Evolutionary conservation across 352 stramenopile genomes (phyloP).

Genomic region (Blastocystis sp.): DNA sequence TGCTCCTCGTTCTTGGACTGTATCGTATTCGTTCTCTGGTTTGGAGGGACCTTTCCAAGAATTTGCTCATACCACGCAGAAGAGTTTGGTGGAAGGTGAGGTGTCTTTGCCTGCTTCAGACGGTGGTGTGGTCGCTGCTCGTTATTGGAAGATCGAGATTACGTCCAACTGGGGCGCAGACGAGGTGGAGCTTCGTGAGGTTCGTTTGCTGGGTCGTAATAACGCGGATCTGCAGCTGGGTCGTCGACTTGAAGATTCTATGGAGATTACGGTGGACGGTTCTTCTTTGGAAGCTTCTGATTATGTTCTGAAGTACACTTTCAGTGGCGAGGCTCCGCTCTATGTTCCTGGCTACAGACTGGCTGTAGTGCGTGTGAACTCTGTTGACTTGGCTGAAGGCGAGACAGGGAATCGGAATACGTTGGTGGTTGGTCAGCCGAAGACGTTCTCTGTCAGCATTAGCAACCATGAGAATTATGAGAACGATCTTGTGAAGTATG

Average conservation of each 20-base stretch:
- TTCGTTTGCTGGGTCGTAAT: background rate
- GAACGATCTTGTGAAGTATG: constrained; percentile 45
- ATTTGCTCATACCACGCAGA: background rate
- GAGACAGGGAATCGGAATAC: constrained; percentile 1
- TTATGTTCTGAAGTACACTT: constrained; percentile 52
- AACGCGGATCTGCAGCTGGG: background rate
- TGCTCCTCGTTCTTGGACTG: constrained; percentile 49
- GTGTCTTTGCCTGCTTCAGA: background rate
- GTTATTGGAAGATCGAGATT: constrained; percentile 57
- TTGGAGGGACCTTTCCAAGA: background rate
- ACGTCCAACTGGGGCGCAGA: constrained; percentile 45
- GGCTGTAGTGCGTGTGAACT: constrained; percentile 36
- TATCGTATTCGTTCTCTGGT: constrained; percentile 45
- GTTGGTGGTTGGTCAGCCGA: constrained; percentile 15
- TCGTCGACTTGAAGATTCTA: background rate
- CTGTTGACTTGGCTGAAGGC: background rate
- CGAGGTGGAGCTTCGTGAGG: constrained; percentile 42
- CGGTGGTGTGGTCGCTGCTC: constrained; percentile 24
- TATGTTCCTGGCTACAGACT: constrained; percentile 6
- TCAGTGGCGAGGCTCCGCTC: constrained; percentile 1
- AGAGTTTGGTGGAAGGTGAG: constrained; percentile 15
- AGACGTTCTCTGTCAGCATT: constrained; percentile 33
- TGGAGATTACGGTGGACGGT: constrained; percentile 31
- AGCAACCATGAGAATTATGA: constrained; percentile 39
- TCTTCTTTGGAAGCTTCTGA: constrained; percentile 4